phyloP scores from a whole-genome alignment of 257 asterid genomes.

The Solanum pennellii region DNA sequence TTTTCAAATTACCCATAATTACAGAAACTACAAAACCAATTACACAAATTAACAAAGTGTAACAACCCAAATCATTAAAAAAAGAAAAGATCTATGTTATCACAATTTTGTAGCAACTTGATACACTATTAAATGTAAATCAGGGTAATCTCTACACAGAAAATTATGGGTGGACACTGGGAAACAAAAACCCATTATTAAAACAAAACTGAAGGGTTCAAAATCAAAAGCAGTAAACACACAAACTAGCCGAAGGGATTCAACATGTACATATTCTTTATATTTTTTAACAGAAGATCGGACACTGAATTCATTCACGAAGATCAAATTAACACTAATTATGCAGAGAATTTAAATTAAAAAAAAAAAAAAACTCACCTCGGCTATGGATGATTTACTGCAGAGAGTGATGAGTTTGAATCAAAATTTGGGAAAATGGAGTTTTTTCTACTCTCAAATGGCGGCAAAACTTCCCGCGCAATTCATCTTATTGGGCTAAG shows the following conservation, averaged over 20 bases:
- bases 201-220: not conserved
- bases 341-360: not conserved
- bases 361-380: not conserved
- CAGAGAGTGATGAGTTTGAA: not conserved
- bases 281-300: not conserved
- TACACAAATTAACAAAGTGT: not conserved
- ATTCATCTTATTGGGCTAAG: not conserved
- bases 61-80: not conserved
- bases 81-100: not conserved
- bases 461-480: conserved; percentile 28
- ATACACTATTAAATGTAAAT: not conserved
- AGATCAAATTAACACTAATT: not conserved
- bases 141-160: not conserved
- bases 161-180: not conserved
- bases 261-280: not conserved
- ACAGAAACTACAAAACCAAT: not conserved
- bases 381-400: not conserved
- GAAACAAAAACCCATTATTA: not conserved
- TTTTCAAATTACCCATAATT: not conserved
- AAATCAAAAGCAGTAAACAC: not conserved
- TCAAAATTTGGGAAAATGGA: not conserved
- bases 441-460: not conserved
- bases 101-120: not conserved
- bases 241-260: fast-evolving
- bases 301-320: not conserved